Percentiles rank a stretch among this genome's conserved stretches.
phyloP scores from a whole-genome alignment of 208 protist genomes.

The Novymonas esmeraldas region DNA sequence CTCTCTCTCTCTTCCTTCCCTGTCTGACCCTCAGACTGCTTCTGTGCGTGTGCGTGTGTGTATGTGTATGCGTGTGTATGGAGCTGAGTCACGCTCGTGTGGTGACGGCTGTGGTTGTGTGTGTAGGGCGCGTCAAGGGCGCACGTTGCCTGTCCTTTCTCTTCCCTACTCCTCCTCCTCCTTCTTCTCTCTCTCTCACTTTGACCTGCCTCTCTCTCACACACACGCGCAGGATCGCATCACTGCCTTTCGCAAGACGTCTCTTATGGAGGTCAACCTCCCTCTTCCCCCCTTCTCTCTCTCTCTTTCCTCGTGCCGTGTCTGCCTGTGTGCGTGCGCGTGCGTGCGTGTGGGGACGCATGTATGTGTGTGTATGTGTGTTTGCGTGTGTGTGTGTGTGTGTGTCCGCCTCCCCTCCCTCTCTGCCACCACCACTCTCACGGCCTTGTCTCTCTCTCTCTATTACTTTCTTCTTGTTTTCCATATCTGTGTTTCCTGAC shows the following conservation, averaged over 20 bases:
- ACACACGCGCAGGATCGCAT: constrained; percentile 1
- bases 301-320: too few relatives aligned
- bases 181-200: background rate
- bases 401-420: background rate
- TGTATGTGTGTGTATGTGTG: background rate
- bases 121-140: background rate
- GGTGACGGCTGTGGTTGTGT: too few relatives aligned
- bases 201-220: background rate
- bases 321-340: too few relatives aligned
- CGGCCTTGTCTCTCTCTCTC: background rate
- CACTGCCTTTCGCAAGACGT: too few relatives aligned
- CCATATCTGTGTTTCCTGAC: too few relatives aligned
- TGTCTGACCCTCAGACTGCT: background rate
- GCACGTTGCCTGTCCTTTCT: background rate
- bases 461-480: background rate
- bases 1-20: background rate
- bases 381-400: background rate
- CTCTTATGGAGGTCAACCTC: too few relatives aligned
- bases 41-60: background rate
- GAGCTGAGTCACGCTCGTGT: too few relatives aligned
- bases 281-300: background rate
- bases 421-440: background rate
- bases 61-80: background rate
- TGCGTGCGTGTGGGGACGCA: too few relatives aligned
- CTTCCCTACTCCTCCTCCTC: background rate